phyloP scores from a whole-genome alignment of 768 basidiomycete genomes.

The Cyathus striatus region DNA sequence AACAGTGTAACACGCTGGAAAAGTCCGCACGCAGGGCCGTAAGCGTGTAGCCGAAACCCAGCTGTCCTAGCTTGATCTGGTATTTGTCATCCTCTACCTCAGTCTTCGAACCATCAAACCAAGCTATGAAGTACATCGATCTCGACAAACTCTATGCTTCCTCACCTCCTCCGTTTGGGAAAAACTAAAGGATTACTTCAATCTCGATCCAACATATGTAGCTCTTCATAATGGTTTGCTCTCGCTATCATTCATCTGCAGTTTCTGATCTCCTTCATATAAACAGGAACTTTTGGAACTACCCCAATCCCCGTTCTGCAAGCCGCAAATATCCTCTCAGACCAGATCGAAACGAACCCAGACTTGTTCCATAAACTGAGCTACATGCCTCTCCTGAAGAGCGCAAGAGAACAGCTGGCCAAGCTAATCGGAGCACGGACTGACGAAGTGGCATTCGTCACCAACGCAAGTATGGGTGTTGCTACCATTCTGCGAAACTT shows the following conservation, averaged over 20 bases:
- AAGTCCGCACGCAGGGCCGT: too few relatives aligned
- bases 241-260: conserved; percentile 11
- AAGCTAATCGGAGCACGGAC: conserved; percentile 38
- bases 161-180: conserved; percentile 45
- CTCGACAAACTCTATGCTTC: conserved; percentile 16
- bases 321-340: conserved; percentile 27
- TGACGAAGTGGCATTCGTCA: conserved; percentile 46
- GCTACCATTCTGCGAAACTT: conserved; percentile 61
- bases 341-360: conserved; percentile 40
- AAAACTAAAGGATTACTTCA: conserved; percentile 48
- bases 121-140: conserved; percentile 3
- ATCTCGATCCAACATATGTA: conserved; percentile 52
- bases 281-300: conserved; percentile 50
- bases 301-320: conserved; percentile 39
- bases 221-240: conserved; percentile 64
- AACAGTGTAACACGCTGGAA: too few relatives aligned
- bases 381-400: conserved; percentile 20
- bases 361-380: conserved; percentile 41
- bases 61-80: too few relatives aligned
- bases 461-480: conserved; percentile 54
- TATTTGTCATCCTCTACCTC: too few relatives aligned
- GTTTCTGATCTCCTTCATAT: conserved; percentile 16
- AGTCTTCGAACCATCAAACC: neutral
- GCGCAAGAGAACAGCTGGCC: conserved; percentile 40
- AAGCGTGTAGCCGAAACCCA: too few relatives aligned